These are phyloP conservation scores for Barbarea vulgaris DNA, from an alignment of 345 rosid genomes.

Conservation along the genomic window DNA sequence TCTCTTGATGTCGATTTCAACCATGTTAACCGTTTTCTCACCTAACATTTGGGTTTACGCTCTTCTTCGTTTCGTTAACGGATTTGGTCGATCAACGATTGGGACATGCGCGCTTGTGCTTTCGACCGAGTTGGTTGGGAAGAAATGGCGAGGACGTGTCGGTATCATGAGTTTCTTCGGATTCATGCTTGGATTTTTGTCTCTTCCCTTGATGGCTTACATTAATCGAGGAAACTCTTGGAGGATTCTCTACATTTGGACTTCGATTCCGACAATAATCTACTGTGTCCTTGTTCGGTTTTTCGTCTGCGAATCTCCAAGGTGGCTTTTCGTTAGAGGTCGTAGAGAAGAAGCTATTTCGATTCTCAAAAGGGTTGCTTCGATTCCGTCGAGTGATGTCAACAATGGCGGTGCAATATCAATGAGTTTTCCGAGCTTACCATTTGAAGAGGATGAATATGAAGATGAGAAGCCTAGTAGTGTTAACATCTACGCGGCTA, in stretches of 20 bases:
- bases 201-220: constrained; percentile 51
- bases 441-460: constrained; percentile 37
- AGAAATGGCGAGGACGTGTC: constrained; percentile 52
- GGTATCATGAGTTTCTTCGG: constrained; percentile 48
- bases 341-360: constrained; percentile 57
- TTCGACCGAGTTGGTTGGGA: constrained; percentile 53
- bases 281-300: constrained; percentile 41
- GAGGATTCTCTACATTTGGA: constrained; percentile 54
- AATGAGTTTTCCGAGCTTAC: constrained; percentile 43
- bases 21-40: constrained; percentile 45
- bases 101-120: constrained; percentile 56
- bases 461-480: constrained; percentile 18
- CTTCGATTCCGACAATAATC: constrained; percentile 48
- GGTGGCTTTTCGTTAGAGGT: constrained; percentile 59
- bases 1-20: constrained; percentile 49
- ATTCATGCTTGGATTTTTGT: constrained; percentile 53
- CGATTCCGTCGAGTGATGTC: neutral
- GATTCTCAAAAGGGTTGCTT: constrained; percentile 51
- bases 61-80: constrained; percentile 45
- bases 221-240: constrained; percentile 46
- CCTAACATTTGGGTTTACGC: constrained; percentile 53
- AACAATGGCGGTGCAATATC: constrained; percentile 19
- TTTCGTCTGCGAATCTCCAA: constrained; percentile 55
- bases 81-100: constrained; percentile 55
- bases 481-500: constrained; percentile 49